Evolutionary conservation across 495 filamentous ascomycete species (phyloP).

Genomic region (Sphaerosporella brunnea): DNA sequence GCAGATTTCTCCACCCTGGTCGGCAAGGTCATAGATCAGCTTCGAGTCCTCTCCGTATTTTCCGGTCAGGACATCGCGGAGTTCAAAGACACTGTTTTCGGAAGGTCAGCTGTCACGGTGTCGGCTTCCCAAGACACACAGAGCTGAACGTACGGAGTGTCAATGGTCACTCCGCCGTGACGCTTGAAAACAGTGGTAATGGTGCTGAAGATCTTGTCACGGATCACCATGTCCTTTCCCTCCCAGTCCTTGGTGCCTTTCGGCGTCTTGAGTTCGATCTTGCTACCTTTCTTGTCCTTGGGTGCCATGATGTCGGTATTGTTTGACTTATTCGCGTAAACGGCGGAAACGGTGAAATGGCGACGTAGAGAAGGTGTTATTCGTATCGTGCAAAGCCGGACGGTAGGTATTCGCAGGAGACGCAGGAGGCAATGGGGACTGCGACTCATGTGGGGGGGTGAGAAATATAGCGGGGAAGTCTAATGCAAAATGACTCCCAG

Average conservation of each 20-base stretch:
- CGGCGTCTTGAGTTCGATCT: conserved; percentile 24
- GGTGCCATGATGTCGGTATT: too few relatives aligned
- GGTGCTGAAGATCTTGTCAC: conserved; percentile 66
- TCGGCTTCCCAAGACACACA: too few relatives aligned
- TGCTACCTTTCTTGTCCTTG: conserved; percentile 22
- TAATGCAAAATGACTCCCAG: too few relatives aligned
- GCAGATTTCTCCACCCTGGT: conserved; percentile 73
- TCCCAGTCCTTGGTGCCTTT: conserved; percentile 33
- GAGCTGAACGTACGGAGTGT: conserved; percentile 47
- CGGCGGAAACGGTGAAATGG: too few relatives aligned
- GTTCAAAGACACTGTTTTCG: conserved; percentile 32
- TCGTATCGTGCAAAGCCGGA: too few relatives aligned
- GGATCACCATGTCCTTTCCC: conserved; percentile 55
- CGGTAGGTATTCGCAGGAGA: too few relatives aligned
- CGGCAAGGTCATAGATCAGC: conserved; percentile 72
- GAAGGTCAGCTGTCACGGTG: too few relatives aligned
- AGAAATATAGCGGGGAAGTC: too few relatives aligned
- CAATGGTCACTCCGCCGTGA: conserved; percentile 69
- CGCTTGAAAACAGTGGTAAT: conserved; percentile 78
- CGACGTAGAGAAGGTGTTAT: too few relatives aligned
- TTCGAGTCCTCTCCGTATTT: conserved; percentile 90
- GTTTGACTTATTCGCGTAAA: too few relatives aligned
- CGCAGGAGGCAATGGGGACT: too few relatives aligned
- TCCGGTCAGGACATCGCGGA: conserved; percentile 51
- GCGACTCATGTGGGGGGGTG: too few relatives aligned